Percentiles rank a stretch among this genome's conserved stretches.
Conservation (phyloP, 345 rosid genomes). For the Lepidium didymum region DNA sequence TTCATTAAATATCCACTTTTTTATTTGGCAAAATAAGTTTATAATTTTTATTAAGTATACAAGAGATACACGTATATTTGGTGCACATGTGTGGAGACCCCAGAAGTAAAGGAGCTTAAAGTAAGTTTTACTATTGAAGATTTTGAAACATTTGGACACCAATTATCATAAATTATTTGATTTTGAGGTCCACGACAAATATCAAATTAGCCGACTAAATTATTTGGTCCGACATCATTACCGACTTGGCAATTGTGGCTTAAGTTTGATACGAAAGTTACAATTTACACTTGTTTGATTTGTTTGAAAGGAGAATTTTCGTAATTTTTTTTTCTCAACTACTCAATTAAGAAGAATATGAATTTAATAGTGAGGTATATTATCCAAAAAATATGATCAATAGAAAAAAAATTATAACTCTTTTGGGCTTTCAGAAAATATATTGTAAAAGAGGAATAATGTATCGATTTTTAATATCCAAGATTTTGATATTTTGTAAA, state of each 20-base stretch:
- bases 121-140: neutral
- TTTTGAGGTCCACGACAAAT: conserved; percentile 4
- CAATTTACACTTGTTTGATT: too few relatives aligned
- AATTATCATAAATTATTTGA: neutral
- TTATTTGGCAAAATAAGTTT: neutral
- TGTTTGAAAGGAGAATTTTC: too few relatives aligned
- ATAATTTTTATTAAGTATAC: neutral
- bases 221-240: conserved; percentile 16
- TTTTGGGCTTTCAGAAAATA: too few relatives aligned
- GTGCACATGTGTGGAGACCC: conserved; percentile 29
- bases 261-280: too few relatives aligned
- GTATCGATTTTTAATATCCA: too few relatives aligned
- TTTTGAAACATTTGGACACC: neutral
- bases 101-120: conserved; percentile 16
- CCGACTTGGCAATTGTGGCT: neutral
- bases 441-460: too few relatives aligned
- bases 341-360: too few relatives aligned
- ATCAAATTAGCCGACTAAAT: conserved; percentile 13
- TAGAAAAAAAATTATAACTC: too few relatives aligned
- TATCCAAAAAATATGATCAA: too few relatives aligned
- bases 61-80: conserved; percentile 15
- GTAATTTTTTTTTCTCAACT: too few relatives aligned
- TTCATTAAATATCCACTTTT: conserved; percentile 16
- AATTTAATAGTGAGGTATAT: too few relatives aligned
- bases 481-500: too few relatives aligned